These are phyloP conservation scores for Arthrobotrys pseudoclavata DNA, from an alignment of 2,329 filamentous ascomycete species.

Conservation along the genomic window DNA sequence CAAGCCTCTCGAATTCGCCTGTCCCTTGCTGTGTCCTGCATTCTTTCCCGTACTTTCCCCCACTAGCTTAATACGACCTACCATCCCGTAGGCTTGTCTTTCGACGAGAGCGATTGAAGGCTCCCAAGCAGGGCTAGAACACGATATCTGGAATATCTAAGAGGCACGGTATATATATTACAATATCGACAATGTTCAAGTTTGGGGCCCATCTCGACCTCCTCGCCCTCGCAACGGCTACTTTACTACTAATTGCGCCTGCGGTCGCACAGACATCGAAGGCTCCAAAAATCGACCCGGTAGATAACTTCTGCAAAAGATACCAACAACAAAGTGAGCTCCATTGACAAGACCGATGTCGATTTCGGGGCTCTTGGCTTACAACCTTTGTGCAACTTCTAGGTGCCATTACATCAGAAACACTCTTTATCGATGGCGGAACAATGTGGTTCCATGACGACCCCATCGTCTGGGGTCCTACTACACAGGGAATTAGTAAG, in stretches of 20 bases:
- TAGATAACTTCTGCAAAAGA: slow-evolving; percentile 50
- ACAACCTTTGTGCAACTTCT: neutral
- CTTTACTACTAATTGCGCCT: slow-evolving; percentile 51
- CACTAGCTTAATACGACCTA: slow-evolving; percentile 52
- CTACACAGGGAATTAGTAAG: slow-evolving; percentile 55
- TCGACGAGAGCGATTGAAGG: slow-evolving; percentile 27
- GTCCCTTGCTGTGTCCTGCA: slow-evolving; percentile 34
- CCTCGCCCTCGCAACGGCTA: slow-evolving; percentile 41
- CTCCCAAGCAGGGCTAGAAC: slow-evolving; percentile 4
- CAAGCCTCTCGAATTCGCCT: slow-evolving; percentile 29
- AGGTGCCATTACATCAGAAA: slow-evolving; percentile 41
- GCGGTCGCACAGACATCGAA: slow-evolving; percentile 30
- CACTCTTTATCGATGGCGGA: slow-evolving; percentile 54
- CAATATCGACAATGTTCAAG: slow-evolving; percentile 31
- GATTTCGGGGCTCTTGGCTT: neutral
- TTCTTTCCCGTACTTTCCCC: slow-evolving; percentile 24
- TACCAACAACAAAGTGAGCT: slow-evolving; percentile 57
- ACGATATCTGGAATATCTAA: slow-evolving; percentile 10
- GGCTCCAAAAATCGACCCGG: slow-evolving; percentile 44
- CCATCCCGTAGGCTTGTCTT: neutral
- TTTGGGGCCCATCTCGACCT: slow-evolving; percentile 27
- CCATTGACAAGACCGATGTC: neutral
- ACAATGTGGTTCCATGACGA: slow-evolving; percentile 56
- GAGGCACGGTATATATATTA: slow-evolving; percentile 7
- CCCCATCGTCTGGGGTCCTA: slow-evolving; percentile 44